Percentiles rank a stretch among this genome's conserved stretches.
Evolutionary conservation across 805 yeast genomes (phyloP).

Genomic region (Pichia nanzhaoensis): DNA sequence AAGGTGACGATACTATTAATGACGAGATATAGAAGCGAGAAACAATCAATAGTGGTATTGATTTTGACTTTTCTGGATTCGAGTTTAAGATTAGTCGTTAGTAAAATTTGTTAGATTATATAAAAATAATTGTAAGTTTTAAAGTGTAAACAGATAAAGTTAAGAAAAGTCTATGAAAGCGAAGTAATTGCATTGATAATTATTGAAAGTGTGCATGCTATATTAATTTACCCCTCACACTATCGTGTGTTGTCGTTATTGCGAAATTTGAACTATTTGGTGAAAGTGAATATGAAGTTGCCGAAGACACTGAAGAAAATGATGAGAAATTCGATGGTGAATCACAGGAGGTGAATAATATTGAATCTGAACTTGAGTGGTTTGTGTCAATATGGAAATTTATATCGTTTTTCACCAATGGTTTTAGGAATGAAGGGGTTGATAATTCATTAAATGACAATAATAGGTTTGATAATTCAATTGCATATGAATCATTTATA

Average conservation of each 20-base stretch:
- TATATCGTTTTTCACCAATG: not conserved
- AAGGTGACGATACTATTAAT: slow-evolving; percentile 1
- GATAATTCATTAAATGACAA: slow-evolving; percentile 12
- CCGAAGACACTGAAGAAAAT: slow-evolving; percentile 28
- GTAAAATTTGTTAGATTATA: not conserved
- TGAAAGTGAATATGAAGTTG: slow-evolving; percentile 24
- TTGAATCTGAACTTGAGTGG: slow-evolving; percentile 14
- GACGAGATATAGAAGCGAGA: not conserved
- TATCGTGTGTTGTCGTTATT: not conserved
- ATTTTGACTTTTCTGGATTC: not conserved
- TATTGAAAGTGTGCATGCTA: not conserved
- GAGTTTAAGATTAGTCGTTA: too few species aligned
- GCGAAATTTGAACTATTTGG: not conserved
- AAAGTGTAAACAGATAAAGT: not conserved
- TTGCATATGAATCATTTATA: slow-evolving; percentile 4
- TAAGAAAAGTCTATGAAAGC: not conserved
- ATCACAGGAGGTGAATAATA: slow-evolving; percentile 21
- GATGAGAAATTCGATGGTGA: slow-evolving; percentile 31
- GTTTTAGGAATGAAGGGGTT: slow-evolving; percentile 6
- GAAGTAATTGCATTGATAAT: too few species aligned
- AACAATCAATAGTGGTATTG: slow-evolving; percentile 6
- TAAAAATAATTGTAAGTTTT: not conserved
- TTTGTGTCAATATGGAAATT: slow-evolving; percentile 12
- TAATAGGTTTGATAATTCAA: slow-evolving; percentile 16
- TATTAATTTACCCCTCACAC: not conserved